Percentiles rank a stretch among this genome's conserved stretches.
These are phyloP conservation scores for Eutrema yunnanense DNA, from an alignment of 345 rosid species.

Conservation along the genomic window DNA sequence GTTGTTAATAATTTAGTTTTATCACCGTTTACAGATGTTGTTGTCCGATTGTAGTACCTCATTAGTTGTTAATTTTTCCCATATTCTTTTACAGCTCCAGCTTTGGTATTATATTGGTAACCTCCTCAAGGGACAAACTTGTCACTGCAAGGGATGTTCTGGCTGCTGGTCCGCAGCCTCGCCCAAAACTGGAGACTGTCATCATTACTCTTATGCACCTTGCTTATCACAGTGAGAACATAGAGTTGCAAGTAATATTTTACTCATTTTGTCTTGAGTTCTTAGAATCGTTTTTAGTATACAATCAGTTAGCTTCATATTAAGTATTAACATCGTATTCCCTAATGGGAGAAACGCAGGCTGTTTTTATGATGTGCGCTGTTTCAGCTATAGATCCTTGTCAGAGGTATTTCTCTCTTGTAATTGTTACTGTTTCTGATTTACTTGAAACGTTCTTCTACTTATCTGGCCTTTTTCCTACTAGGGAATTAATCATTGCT, in stretches of 20 bases:
- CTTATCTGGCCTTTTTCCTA: conserved; percentile 24
- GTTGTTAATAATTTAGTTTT: not conserved
- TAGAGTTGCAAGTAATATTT: conserved; percentile 68
- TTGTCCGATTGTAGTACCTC: not conserved
- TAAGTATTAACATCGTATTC: conserved; percentile 9
- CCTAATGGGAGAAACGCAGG: conserved; percentile 43
- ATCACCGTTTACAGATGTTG: not conserved
- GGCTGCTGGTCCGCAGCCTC: conserved; percentile 72
- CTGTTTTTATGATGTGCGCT: conserved; percentile 79
- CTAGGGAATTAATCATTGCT: conserved; percentile 65
- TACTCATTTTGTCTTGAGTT: not conserved
- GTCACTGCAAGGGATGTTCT: conserved; percentile 69
- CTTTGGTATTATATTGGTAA: conserved; percentile 65
- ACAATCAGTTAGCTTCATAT: not conserved
- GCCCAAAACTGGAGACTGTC: conserved; percentile 59
- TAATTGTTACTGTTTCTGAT: not conserved
- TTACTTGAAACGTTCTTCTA: not conserved
- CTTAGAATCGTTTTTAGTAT: not conserved
- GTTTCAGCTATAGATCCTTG: conserved; percentile 74
- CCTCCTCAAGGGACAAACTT: conserved; percentile 55
- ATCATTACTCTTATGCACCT: conserved; percentile 81
- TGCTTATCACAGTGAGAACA: conserved; percentile 79
- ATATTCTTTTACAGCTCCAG: conserved; percentile 50
- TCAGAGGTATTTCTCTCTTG: conserved; percentile 53
- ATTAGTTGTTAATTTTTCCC: not conserved